phyloP scores from a whole-genome alignment of 2,329 filamentous ascomycete species.

The Fusarium pseudonygamai region DNA sequence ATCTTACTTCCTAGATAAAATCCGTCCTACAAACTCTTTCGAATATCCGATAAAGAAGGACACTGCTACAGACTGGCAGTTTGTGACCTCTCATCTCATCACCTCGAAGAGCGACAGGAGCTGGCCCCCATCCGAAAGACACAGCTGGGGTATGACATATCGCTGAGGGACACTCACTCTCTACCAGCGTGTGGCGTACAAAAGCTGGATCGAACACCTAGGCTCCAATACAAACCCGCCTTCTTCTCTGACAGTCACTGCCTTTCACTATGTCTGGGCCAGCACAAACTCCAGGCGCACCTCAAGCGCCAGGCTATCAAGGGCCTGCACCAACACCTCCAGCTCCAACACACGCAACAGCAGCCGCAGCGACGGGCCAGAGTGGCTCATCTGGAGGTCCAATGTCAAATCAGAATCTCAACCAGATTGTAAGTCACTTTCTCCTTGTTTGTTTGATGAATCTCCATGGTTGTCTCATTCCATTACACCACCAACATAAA shows the following conservation, averaged over 20 bases:
- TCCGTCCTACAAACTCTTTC: neutral
- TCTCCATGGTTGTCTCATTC: neutral
- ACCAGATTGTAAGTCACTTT: slow-evolving; percentile 83
- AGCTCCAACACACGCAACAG: slow-evolving; percentile 40
- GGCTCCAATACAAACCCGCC: neutral
- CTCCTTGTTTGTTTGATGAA: neutral
- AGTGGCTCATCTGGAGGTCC: slow-evolving; percentile 48
- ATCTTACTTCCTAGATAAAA: no score
- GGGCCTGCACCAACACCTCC: slow-evolving; percentile 49
- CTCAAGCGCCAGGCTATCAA: slow-evolving; percentile 44
- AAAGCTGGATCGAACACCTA: neutral
- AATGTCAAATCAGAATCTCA: slow-evolving; percentile 88
- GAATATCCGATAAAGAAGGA: neutral
- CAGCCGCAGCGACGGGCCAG: slow-evolving; percentile 42
- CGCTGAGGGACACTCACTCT: neutral
- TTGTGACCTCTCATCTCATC: slow-evolving; percentile 1
- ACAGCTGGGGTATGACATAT: slow-evolving; percentile 11
- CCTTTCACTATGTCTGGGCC: slow-evolving; percentile 48
- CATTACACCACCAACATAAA: neutral
- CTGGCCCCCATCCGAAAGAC: neutral
- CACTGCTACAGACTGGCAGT: neutral
- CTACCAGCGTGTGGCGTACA: neutral
- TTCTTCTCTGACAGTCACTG: neutral
- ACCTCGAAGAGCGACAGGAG: neutral
- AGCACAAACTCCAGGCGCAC: slow-evolving; percentile 43